phyloP scores from a whole-genome alignment of 139 green algal species.

The Closterium sp. region DNA sequence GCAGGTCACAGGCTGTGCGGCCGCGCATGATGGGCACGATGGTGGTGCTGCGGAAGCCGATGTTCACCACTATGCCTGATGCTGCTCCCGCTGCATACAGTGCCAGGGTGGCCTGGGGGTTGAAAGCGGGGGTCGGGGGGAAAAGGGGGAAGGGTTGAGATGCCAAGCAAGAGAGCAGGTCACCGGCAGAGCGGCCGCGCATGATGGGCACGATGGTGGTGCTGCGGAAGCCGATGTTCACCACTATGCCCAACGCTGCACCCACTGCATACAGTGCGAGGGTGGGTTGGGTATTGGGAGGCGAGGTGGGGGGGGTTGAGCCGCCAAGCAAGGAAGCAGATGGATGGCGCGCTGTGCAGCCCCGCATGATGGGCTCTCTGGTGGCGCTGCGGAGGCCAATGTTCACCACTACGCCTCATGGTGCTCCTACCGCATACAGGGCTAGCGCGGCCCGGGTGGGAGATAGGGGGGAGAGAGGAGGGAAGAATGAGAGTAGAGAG shows the following conservation, averaged over 20 bases:
- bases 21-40: not conserved
- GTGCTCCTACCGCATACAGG: not conserved
- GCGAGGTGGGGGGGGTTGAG: not conserved
- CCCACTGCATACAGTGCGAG: not conserved
- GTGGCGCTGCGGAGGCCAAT: conserved; percentile 1
- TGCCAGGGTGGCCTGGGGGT: not conserved
- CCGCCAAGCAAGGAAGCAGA: no score
- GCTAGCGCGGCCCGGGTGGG: not conserved
- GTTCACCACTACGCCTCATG: conserved; percentile 4
- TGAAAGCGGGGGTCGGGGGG: no score
- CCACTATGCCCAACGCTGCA: not conserved
- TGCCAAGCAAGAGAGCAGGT: no score
- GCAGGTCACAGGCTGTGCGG: not conserved
- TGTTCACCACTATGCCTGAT: conserved; percentile 11
- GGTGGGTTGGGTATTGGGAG: not conserved
- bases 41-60: conserved; percentile 3
- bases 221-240: conserved; percentile 11
- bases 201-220: not conserved
- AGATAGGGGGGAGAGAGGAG: not conserved
- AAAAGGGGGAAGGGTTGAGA: not conserved
- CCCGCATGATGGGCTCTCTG: not conserved
- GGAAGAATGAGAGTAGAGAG: not conserved
- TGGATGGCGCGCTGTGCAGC: not conserved
- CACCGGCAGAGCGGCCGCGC: not conserved
- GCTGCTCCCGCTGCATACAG: not conserved